Conservation (phyloP, 75 land plant genomes). For the Ceratopteris richardii region DNA sequence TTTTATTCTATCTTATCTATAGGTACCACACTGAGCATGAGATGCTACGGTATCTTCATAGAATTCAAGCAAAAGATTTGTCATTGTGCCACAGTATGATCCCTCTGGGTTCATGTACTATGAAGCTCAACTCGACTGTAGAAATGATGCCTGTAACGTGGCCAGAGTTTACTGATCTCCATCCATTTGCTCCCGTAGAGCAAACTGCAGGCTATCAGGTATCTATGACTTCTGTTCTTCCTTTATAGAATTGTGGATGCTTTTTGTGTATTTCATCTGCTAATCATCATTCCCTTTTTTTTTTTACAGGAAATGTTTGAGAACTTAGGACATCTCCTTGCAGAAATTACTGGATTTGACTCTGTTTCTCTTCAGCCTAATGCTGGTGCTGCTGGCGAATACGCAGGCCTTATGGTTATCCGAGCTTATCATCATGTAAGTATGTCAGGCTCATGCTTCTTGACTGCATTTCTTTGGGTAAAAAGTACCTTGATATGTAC, state of each 20-base stretch:
- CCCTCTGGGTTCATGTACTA: constrained; percentile 97
- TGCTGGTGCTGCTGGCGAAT: constrained; percentile 99
- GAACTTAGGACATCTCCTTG: constrained; percentile 69
- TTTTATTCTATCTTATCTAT: constrained; percentile 5
- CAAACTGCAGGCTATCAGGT: constrained; percentile 93
- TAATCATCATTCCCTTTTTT: background rate
- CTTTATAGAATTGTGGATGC: no score
- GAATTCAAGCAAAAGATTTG: constrained; percentile 78
- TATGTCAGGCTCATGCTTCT: background rate
- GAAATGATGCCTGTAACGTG: constrained; percentile 98
- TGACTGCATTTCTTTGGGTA: no score
- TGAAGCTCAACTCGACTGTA: constrained; percentile 96
- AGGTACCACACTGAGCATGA: constrained; percentile 99
- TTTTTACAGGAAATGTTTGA: constrained; percentile 80
- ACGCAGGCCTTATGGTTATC: constrained; percentile 99
- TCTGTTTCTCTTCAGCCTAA: constrained; percentile 98
- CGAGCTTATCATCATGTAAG: constrained; percentile 94
- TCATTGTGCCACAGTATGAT: constrained; percentile 96
- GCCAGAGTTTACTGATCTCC: constrained; percentile 74
- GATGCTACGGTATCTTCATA: constrained; percentile 75
- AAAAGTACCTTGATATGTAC: no score
- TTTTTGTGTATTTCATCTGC: no score
- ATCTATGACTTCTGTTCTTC: background rate
- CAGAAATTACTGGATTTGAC: constrained; percentile 93
- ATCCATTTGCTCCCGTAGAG: constrained; percentile 88